Evolutionary conservation across 148 eudicot species (phyloP).

Genomic region (Arbutus unedo): DNA sequence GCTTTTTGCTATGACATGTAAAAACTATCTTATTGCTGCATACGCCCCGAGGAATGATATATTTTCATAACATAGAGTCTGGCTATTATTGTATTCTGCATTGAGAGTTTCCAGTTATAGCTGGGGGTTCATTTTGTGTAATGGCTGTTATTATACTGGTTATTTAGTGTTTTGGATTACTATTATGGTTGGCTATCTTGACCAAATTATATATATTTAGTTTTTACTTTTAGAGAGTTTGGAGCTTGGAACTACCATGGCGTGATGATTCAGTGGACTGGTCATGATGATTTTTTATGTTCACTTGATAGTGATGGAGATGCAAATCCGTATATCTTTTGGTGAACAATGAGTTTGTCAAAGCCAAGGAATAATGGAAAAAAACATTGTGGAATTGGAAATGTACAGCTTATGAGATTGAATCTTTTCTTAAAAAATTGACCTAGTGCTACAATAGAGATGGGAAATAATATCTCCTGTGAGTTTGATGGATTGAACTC

Average conservation of each 20-base stretch:
- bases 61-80: no score
- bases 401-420: not conserved
- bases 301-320: not conserved
- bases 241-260: not conserved
- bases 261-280: not conserved
- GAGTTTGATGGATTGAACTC: constrained; percentile 9
- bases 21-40: not conserved
- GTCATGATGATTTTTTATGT: not conserved
- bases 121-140: not conserved
- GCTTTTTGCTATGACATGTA: not conserved
- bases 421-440: not conserved
- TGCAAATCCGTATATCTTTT: not conserved
- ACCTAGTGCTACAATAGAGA: not conserved
- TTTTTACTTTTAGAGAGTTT: not conserved
- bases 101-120: not conserved
- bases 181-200: not conserved
- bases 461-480: not conserved
- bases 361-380: not conserved
- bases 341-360: not conserved
- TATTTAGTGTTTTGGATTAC: not conserved
- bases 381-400: not conserved
- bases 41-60: not conserved
- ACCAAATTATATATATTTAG: not conserved
- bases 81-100: not conserved
- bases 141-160: not conserved